Base-by-base conservation (phyloP, 371 early-diverging fungal species). In the Mortierella sp. region DNA sequence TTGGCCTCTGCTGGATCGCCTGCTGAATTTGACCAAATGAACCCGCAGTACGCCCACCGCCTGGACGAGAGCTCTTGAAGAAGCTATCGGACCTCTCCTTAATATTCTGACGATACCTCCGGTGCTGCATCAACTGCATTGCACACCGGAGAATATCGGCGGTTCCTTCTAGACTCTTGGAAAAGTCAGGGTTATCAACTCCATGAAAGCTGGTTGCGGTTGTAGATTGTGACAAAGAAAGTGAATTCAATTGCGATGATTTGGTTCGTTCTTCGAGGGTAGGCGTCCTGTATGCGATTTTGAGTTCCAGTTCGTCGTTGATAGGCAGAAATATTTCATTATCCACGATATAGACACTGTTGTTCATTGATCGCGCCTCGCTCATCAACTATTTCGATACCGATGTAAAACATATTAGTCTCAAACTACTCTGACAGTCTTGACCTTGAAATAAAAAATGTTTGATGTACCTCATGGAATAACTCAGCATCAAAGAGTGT, bases 401-500 rank as follows among this genome's bases (percentile, higher is more conserved):
- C 52, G 12, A 18, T 12, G 47, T 14, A 24, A 22, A 24, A 37
- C 3, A 5, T 28, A 62, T 37, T 18, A 32, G 12, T 32, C 37
- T 32, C 51, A n/a, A 49, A 11, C 51, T 16, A 20, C 20, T 20
- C 6, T 16, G 35, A 12, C n/a, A 5, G 11, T 32, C 64, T 26
- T n/a, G n/a, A n/a, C 22, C 26, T n/a, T 35, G 49, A 22, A 16
- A 43, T 51, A 47, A 24, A 14, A 62, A 43, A 1, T 58, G 51
- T 63, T 28, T 28, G 14, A 12, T 62, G 49, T 86, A 88, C 89
- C 73, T 86, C 79, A 22, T 88, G 84, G 77, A 87, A 91, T 3
- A 91, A 52, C 57, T 91, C 91, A 5, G 87, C 83, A 68, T 91
- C 91, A 83, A 90, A 89, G 20, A 91, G 85, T 16, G 89, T 86